Base-by-base conservation (phyloP, 108 stramenopile species). In the Stephanodiscus triporus region DNA sequence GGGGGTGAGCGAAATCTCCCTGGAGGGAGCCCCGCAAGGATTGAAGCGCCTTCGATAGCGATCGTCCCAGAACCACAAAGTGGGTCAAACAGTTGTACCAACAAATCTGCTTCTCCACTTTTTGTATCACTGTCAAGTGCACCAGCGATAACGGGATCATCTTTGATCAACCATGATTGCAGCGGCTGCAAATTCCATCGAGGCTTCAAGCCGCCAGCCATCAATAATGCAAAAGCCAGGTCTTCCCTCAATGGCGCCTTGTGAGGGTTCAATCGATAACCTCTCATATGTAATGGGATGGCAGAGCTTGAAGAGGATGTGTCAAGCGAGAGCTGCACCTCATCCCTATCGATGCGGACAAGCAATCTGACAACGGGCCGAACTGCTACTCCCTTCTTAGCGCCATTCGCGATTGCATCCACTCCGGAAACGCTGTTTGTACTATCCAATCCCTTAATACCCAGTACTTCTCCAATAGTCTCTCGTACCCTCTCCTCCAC, bases 241-340 rank as follows among this genome's bases (percentile, higher is more conserved):
- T 93, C 92, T 78, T 93, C 92, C 50, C 92, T 85, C 30, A 93
- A 67, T 14, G 92, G 92, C 43, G 92, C 92, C 69, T 88, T 91
- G 54, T 69, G 71, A 17, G 84, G 79, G 47, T 88, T 48, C 54
- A 86, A 63, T 43, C 90, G 81, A 78, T 93, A 93, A 23, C 90
- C 92, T 61, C 92, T 60, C 75, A 71, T 76, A 66, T 93, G 92
- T 50, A 93, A 55, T 10, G 91, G 91, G 37, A 9, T 54, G 4
- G 80, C 47, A 36, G 51, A 48, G 32, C 22, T 40, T 0, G 84
- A 78, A 19, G 69, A 75, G 11, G 80, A 83, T 37, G 88, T 75
- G 63, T 84, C 83, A 7, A 91, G 37, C 19, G 77, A 91, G 10
- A 93, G 40, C 40, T 87, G 80, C 4, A 91, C 88, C 45, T 84